Conservation (phyloP, 2,329 filamentous ascomycete species). For the Fusarium goolgardi region DNA sequence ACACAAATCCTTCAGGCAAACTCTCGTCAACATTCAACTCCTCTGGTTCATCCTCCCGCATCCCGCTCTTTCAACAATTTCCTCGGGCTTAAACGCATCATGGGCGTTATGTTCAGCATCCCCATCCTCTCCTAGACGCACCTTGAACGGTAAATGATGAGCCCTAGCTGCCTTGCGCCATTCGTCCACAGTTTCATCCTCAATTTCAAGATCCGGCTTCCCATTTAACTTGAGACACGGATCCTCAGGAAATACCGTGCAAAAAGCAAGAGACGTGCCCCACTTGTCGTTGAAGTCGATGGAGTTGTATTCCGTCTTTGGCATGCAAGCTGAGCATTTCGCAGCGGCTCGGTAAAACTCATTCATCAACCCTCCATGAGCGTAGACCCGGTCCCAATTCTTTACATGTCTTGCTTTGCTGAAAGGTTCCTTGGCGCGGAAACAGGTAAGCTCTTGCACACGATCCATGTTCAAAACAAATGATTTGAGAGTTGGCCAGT, state of each 20-base stretch:
- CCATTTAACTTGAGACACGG: not conserved
- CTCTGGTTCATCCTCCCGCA: not conserved
- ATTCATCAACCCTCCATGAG: not conserved
- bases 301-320: not conserved
- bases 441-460: not conserved
- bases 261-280: not conserved
- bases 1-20: too few relatives aligned
- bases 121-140: not conserved
- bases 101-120: not conserved
- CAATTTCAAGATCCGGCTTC: not conserved
- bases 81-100: not conserved
- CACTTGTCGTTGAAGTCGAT: conserved; percentile 1
- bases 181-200: not conserved
- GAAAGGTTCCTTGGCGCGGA: not conserved
- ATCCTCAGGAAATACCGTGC: not conserved
- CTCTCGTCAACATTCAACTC: not conserved
- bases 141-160: not conserved
- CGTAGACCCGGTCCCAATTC: not conserved
- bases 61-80: not conserved
- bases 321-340: conserved; percentile 9
- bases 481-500: conserved; percentile 14
- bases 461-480: not conserved
- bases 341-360: not conserved
- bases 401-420: rapidly evolving
- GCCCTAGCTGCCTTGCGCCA: not conserved